Conservation (phyloP, 371 early-diverging fungal species). For the Apophysomyces trapeziformis region DNA sequence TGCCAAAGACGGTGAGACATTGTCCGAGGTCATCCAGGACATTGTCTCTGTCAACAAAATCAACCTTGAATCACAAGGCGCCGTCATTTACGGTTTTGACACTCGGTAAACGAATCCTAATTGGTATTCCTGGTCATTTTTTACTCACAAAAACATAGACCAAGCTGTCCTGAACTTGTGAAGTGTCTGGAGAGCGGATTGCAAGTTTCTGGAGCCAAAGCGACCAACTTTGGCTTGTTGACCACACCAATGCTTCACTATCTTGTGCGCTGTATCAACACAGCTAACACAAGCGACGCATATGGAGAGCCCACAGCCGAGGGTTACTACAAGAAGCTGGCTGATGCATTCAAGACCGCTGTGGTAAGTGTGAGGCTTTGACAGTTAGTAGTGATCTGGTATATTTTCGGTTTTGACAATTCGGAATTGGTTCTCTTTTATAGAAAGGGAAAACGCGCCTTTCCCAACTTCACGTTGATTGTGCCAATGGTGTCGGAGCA, state of each 20-base stretch:
- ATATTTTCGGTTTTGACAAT: not conserved
- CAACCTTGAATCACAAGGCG: constrained; percentile 66
- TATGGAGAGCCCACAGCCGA: constrained; percentile 94
- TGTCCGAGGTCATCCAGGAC: constrained; percentile 64
- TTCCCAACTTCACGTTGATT: constrained; percentile 83
- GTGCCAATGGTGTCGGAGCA: constrained; percentile 98
- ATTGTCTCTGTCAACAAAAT: constrained; percentile 75
- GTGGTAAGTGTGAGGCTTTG: constrained; percentile 59
- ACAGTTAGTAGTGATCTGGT: not conserved
- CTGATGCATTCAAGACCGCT: constrained; percentile 80
- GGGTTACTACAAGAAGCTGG: constrained; percentile 92
- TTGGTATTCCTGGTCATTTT: constrained; percentile 10
- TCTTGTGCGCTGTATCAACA: constrained; percentile 89
- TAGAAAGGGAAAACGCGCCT: constrained; percentile 71
- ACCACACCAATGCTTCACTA: constrained; percentile 99
- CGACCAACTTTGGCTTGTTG: constrained; percentile 86
- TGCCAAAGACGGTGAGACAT: constrained; percentile 71
- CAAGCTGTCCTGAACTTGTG: constrained; percentile 87
- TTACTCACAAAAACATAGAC: constrained; percentile 43
- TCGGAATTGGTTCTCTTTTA: not conserved
- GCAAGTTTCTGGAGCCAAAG: constrained; percentile 67
- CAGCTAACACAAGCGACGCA: constrained; percentile 71
- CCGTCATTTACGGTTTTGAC: constrained; percentile 89
- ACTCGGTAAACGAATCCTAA: constrained; percentile 71
- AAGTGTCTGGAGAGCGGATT: constrained; percentile 84